A percentile compares a stretch with the other conserved stretches of the same genome.
These are phyloP conservation scores for Olyra latifolia DNA, from an alignment of 176 grass and related monocot genomes.

Conservation along the genomic window DNA sequence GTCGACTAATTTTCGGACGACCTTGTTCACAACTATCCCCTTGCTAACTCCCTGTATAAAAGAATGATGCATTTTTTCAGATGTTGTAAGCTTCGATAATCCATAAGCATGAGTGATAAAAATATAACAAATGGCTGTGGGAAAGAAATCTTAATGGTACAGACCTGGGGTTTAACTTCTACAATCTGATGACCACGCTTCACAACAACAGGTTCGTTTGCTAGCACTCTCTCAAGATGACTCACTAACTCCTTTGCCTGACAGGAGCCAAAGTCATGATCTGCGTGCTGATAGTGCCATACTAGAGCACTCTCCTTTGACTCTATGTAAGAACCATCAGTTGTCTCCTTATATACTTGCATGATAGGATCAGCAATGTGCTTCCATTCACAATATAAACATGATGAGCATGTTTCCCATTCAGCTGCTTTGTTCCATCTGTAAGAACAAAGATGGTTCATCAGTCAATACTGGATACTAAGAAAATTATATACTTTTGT, in stretches of 20 bases:
- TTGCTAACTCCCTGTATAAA: conserved; percentile 66
- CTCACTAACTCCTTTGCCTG: conserved; percentile 75
- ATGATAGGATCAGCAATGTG: conserved; percentile 65
- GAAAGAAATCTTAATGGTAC: background rate
- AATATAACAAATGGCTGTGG: background rate
- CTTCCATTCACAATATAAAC: conserved; percentile 58
- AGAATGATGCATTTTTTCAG: background rate
- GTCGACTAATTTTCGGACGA: conserved; percentile 39
- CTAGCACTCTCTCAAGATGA: conserved; percentile 71
- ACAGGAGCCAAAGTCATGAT: conserved; percentile 78
- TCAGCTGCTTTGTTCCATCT: conserved; percentile 66
- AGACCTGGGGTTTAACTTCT: conserved; percentile 85
- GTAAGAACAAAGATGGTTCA: conserved; percentile 24
- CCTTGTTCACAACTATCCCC: conserved; percentile 62
- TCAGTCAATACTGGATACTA: background rate
- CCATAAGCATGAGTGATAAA: background rate
- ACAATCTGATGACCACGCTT: conserved; percentile 80
- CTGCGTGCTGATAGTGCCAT: conserved; percentile 84
- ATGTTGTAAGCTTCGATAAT: conserved; percentile 7
- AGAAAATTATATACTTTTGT: background rate
- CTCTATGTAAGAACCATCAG: conserved; percentile 72
- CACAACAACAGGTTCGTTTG: conserved; percentile 71
- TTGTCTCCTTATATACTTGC: conserved; percentile 66
- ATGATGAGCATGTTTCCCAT: conserved; percentile 50
- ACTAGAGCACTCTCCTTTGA: conserved; percentile 69